Percentiles rank a stretch among this genome's conserved stretches.
Evolutionary conservation across 2,329 filamentous ascomycete genomes (phyloP).

Genomic region (Capronia americana): DNA sequence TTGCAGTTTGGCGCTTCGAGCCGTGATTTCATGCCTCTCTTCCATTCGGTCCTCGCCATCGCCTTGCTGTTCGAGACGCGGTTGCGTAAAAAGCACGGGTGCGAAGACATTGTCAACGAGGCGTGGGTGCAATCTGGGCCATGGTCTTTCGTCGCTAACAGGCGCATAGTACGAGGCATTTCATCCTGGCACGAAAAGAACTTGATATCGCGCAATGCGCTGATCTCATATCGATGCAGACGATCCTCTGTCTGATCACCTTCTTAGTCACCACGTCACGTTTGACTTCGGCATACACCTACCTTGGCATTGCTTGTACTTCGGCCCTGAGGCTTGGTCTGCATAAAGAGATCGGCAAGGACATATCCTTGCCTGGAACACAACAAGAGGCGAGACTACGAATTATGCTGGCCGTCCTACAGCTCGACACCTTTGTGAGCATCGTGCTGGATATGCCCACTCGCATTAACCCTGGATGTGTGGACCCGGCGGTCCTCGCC

Average conservation of each 20-base stretch:
- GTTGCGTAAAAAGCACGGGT: conserved; percentile 29
- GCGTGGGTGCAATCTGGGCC: conserved; percentile 24
- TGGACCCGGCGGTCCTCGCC: conserved; percentile 20
- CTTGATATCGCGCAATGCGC: conserved; percentile 30
- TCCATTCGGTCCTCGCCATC: conserved; percentile 33
- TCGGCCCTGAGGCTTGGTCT: conserved; percentile 32
- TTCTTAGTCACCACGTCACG: conserved; percentile 36
- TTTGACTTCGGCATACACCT: conserved; percentile 31
- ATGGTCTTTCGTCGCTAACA: conserved; percentile 3
- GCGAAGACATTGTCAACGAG: conserved; percentile 27
- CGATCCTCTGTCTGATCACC: conserved; percentile 28
- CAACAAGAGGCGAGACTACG: conserved; percentile 27
- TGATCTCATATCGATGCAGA: conserved; percentile 33
- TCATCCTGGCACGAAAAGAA: conserved; percentile 21
- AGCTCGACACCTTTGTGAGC: conserved; percentile 34
- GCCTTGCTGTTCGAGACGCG: conserved; percentile 28
- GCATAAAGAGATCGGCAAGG: conserved; percentile 26
- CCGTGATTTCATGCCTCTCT: conserved; percentile 29
- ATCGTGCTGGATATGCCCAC: conserved; percentile 34
- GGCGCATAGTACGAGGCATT: conserved; percentile 27
- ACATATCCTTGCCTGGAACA: conserved; percentile 14
- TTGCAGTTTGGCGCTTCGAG: conserved; percentile 17
- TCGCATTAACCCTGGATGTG: conserved; percentile 29
- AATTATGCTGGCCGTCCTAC: conserved; percentile 30
- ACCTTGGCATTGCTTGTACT: conserved; percentile 34